Conservation (phyloP, 306 rosid species). For the Cucurbita moschata region DNA sequence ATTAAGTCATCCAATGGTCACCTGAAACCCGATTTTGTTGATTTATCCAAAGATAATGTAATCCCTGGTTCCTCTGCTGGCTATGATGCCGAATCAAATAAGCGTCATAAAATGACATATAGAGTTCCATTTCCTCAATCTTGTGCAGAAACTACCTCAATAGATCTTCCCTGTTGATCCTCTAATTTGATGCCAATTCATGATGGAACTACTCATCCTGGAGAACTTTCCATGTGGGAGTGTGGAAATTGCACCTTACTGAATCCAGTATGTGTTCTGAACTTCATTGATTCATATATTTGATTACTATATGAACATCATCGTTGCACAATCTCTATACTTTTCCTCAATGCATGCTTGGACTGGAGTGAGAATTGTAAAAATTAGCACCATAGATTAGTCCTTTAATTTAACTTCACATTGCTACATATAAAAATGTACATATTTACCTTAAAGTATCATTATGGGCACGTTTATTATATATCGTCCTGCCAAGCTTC, state of each 20-base stretch:
- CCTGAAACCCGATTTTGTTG: constrained; percentile 21
- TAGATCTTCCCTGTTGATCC: constrained; percentile 19
- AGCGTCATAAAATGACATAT: constrained; percentile 14
- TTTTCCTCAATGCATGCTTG: neutral
- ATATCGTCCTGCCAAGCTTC: neutral
- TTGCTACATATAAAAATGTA: neutral
- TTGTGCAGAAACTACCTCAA: constrained; percentile 18
- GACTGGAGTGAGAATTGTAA: neutral
- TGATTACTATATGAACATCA: neutral
- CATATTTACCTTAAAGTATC: neutral
- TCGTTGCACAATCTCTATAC: neutral
- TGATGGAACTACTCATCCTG: constrained; percentile 10
- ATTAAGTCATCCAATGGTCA: constrained; percentile 16
- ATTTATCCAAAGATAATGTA: constrained; percentile 23
- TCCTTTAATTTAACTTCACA: neutral
- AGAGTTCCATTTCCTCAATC: constrained; percentile 17
- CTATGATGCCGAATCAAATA: constrained; percentile 13
- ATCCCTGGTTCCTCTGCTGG: constrained; percentile 8
- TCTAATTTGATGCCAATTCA: constrained; percentile 8
- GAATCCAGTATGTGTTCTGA: constrained; percentile 47
- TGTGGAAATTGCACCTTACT: constrained; percentile 69
- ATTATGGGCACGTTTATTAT: neutral
- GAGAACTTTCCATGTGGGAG: constrained; percentile 53
- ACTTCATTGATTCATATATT: neutral
- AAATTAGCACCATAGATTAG: neutral